Evolutionary conservation across 169 alveolate species (phyloP).

Genomic region (Cryptosporidium sp.): DNA sequence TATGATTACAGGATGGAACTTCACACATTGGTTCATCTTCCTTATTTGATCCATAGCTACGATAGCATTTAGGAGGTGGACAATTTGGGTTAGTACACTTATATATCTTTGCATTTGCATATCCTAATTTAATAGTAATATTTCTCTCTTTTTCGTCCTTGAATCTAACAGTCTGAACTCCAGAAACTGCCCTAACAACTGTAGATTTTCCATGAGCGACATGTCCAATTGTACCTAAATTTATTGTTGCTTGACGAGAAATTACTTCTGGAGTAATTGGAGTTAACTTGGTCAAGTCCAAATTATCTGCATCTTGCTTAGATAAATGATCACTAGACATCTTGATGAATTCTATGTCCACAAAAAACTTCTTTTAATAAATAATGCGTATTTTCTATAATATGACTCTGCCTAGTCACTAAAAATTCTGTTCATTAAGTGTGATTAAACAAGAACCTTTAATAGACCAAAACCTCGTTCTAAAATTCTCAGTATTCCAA

Average conservation of each 20-base stretch:
- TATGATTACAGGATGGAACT: slow-evolving; percentile 87
- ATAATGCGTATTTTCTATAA: neutral
- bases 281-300: slow-evolving; percentile 91
- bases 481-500: neutral
- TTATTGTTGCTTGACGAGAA: slow-evolving; percentile 98
- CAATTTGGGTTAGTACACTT: slow-evolving; percentile 96
- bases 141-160: slow-evolving; percentile 96
- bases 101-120: slow-evolving; percentile 99
- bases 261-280: slow-evolving; percentile 99
- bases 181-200: slow-evolving; percentile 97
- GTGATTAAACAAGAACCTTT: neutral
- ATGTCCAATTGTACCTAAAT: slow-evolving; percentile 99
- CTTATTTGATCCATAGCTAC: slow-evolving; percentile 91
- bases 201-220: slow-evolving; percentile 99
- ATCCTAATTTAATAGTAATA: slow-evolving; percentile 95
- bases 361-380: neutral
- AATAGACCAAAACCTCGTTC: neutral
- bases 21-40: slow-evolving; percentile 94
- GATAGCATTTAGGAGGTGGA: slow-evolving; percentile 95
- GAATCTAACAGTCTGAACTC: slow-evolving; percentile 95
- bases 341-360: neutral
- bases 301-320: slow-evolving; percentile 84
- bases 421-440: neutral
- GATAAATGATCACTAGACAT: slow-evolving; percentile 77
- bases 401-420: slow-evolving; percentile 16